phyloP scores from a whole-genome alignment of 495 filamentous ascomycete species.

The Halenospora varia region DNA sequence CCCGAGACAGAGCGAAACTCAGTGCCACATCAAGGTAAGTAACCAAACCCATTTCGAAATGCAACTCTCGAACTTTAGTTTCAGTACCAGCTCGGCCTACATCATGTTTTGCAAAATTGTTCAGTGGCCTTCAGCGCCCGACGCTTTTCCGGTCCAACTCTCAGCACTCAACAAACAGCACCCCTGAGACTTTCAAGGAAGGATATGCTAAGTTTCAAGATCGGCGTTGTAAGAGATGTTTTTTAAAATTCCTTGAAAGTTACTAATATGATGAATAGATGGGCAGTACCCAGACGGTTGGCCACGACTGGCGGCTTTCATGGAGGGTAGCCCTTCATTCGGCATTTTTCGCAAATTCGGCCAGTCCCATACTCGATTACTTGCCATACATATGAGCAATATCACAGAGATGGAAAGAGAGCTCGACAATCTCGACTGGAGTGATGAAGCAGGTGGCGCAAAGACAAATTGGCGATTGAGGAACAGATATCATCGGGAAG shows the following conservation, averaged over 20 bases:
- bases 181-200: too few species aligned
- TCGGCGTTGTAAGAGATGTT: neutral
- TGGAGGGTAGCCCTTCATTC: constrained; percentile 12
- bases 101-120: too few species aligned
- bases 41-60: too few species aligned
- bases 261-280: neutral
- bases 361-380: constrained; percentile 6
- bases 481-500: constrained; percentile 9
- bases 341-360: constrained; percentile 10
- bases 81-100: too few species aligned
- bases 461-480: constrained; percentile 6
- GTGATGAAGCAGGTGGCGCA: neutral
- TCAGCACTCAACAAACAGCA: too few species aligned
- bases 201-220: neutral
- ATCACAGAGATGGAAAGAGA: constrained; percentile 3
- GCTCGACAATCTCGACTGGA: constrained; percentile 3
- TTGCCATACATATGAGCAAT: constrained; percentile 5
- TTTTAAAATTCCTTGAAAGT: neutral
- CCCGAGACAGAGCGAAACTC: too few species aligned
- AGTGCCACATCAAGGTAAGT: too few species aligned
- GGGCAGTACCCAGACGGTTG: constrained; percentile 9
- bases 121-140: too few species aligned
- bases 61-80: too few species aligned
- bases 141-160: too few species aligned
- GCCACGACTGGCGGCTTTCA: constrained; percentile 7